Evolutionary conservation across 2,329 filamentous ascomycete species (phyloP), one percentile per base, ranked within the genome.

Genomic region (Metarhizium album): DNA sequence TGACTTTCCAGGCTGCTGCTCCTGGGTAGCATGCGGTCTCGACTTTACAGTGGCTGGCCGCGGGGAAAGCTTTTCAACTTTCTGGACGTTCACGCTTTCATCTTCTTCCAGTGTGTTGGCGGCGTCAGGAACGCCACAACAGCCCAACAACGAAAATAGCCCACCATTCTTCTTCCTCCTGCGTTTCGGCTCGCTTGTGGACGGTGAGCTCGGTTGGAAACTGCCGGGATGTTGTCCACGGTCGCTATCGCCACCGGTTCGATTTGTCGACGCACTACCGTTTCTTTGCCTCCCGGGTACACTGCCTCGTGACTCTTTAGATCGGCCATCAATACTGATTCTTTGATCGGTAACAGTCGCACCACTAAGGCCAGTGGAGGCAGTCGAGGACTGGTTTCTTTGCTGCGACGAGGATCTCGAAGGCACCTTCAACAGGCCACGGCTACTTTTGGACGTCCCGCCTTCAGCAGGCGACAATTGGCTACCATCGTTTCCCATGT

Each of bases 231-330:
- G 74, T 59, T 70, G 73, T 43, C 70, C 72, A 49, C 74, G 74
- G 55, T 75, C 74, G 57, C 73, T 77, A 61, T 72, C 75, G 59
- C 71, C 71, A 60, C 73, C 74, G 55, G 77, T 79, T 62, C 76
- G 74, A 68, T 80, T 82, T 69, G 82, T 87, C 58, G 79, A 80
- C 54, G 79, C 75, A 68, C 83, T 87, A 59, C 80, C 80, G 69
- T 85, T 85, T 61, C 80, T 74, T 60, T 78, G 76, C 57, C 77
- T 73, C 55, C 76, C 81, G 50, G 80, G 68, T 59, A 83, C 80
- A 67, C 82, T 86, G 57, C 74, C 71, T 68, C 76, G 82, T 54
- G 80, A 83, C 58, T 79, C 80, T 66, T 80, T 84, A 46, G 84
- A 86, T 57, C 76, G 74, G 53, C 76, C 76, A 58, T 78, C 76